Conservation (phyloP, 176 grass and related monocot species). For the Ampelocalamus luodianensis region DNA sequence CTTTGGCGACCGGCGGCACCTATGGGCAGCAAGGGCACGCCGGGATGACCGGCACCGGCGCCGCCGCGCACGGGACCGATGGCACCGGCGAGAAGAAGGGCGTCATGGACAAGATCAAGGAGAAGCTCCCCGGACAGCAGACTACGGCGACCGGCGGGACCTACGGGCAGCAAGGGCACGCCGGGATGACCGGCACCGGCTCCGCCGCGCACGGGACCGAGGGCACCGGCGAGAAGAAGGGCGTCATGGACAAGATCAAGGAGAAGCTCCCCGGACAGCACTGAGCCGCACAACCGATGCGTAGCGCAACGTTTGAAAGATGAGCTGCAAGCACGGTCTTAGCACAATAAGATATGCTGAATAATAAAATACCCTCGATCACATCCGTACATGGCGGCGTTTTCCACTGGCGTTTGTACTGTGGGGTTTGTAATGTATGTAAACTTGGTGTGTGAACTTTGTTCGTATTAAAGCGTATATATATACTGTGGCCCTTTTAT, state of each 20-base stretch:
- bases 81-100: constrained; percentile 59
- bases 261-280: constrained; percentile 66
- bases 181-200: constrained; percentile 10
- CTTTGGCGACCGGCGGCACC: neutral
- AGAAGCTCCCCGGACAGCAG: constrained; percentile 56
- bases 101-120: constrained; percentile 72
- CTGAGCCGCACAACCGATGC: neutral
- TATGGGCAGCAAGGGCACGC: constrained; percentile 34
- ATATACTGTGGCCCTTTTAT: neutral
- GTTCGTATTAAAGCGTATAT: too few relatives aligned
- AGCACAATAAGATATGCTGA: neutral
- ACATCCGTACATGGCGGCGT: neutral
- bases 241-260: constrained; percentile 74
- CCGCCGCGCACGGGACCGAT: neutral
- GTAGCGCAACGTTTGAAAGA: neutral
- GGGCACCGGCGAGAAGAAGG: constrained; percentile 56
- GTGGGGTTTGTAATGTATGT: neutral
- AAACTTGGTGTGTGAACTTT: too few relatives aligned
- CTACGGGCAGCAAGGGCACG: constrained; percentile 33
- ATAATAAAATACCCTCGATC: neutral
- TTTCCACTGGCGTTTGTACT: neutral
- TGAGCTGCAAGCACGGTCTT: constrained; percentile 7
- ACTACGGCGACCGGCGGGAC: neutral
- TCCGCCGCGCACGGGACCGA: neutral
- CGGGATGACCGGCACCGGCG: constrained; percentile 10